Evolutionary conservation across 148 eudicot species (phyloP).

Genomic region (Polygonum maritimum): DNA sequence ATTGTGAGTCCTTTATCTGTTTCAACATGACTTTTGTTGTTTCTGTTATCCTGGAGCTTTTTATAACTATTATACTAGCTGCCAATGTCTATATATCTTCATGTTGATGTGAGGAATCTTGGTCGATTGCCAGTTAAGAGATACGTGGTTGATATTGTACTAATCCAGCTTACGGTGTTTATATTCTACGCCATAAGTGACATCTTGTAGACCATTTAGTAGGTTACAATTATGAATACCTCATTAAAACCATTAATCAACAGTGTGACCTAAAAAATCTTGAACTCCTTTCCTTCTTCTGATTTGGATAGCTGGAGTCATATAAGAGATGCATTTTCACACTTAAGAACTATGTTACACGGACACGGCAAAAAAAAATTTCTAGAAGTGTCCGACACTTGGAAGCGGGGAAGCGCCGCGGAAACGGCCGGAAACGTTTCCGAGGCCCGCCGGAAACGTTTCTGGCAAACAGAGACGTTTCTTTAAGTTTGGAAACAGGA

Average conservation of each 20-base stretch:
- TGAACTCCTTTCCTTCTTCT: not conserved
- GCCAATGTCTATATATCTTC: not conserved
- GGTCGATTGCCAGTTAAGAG: not conserved
- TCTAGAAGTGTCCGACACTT: too few relatives aligned
- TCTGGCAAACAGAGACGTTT: too few relatives aligned
- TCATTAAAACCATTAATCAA: too few relatives aligned
- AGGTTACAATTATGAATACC: too few relatives aligned
- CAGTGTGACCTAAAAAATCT: not conserved
- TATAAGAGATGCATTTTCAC: not conserved
- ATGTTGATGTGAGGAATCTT: not conserved
- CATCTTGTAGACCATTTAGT: too few relatives aligned
- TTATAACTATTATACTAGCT: not conserved
- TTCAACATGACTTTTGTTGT: not conserved
- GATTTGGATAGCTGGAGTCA: not conserved
- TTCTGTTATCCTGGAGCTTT: not conserved
- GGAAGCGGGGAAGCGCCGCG: too few relatives aligned
- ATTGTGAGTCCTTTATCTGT: slow-evolving; percentile 20
- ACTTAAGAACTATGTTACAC: too few relatives aligned
- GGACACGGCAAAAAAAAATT: too few relatives aligned
- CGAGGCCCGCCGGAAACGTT: too few relatives aligned
- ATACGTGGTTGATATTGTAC: not conserved
- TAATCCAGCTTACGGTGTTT: not conserved
- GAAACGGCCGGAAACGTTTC: too few relatives aligned
- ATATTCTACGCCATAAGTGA: not conserved
- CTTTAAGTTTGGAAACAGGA: too few relatives aligned